Percentiles rank a stretch among this genome's conserved stretches.
Evolutionary conservation across 2,329 filamentous ascomycete genomes (phyloP).

Genomic region (Davidsoniella australis): DNA sequence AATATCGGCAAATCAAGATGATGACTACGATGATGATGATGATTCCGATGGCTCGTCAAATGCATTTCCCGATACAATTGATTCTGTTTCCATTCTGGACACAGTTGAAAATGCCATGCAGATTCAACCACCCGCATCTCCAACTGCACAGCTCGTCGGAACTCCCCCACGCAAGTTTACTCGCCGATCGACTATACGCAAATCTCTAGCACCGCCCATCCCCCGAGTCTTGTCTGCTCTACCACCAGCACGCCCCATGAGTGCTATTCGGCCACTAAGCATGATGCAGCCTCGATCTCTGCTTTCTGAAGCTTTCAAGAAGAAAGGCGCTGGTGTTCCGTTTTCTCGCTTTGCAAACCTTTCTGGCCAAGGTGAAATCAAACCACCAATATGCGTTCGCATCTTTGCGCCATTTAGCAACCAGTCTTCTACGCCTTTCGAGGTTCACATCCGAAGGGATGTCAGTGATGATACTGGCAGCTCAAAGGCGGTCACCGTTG

Average conservation of each 20-base stretch:
- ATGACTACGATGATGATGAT: constrained; percentile 37
- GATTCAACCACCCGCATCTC: constrained; percentile 26
- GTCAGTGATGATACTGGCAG: constrained; percentile 48
- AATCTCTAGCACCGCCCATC: constrained; percentile 37
- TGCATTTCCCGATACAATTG: constrained; percentile 49
- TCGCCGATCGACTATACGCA: constrained; percentile 46
- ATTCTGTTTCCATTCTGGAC: constrained; percentile 55
- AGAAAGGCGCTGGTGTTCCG: constrained; percentile 52
- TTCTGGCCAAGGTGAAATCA: constrained; percentile 58
- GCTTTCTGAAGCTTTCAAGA: constrained; percentile 54
- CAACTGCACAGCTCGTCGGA: constrained; percentile 42
- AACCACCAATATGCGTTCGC: constrained; percentile 56
- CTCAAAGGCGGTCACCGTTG: constrained; percentile 50
- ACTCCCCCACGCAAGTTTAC: constrained; percentile 44
- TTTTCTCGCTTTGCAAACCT: constrained; percentile 62
- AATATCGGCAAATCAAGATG: constrained; percentile 38
- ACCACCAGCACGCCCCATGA: constrained; percentile 53
- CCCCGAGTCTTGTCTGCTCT: constrained; percentile 45
- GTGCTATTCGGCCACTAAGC: constrained; percentile 46
- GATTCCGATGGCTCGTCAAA: constrained; percentile 43
- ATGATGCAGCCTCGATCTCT: constrained; percentile 53
- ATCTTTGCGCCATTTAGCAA: constrained; percentile 61
- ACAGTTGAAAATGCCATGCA: constrained; percentile 42
- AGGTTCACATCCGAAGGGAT: constrained; percentile 53
- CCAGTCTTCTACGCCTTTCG: constrained; percentile 45